Conservation (phyloP, 352 stramenopile genomes). For the Phytopythium cucurbitacearum region DNA sequence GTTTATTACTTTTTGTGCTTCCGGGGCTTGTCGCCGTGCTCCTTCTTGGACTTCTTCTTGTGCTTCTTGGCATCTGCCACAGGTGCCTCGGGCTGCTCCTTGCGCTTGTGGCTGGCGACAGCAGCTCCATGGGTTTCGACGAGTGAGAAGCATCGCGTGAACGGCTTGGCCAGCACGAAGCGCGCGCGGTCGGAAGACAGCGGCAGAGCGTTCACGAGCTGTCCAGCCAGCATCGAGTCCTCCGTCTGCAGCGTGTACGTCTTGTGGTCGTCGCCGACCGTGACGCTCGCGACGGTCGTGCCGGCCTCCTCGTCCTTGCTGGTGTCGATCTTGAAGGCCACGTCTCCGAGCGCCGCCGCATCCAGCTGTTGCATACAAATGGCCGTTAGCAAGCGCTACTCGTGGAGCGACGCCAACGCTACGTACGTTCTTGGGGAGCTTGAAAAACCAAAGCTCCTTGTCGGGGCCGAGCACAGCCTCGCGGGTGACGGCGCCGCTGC, state of each 20-base stretch:
- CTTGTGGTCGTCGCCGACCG: slow-evolving; percentile 29
- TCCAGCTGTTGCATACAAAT: slow-evolving; percentile 39
- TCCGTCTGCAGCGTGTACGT: slow-evolving; percentile 57
- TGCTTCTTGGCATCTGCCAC: slow-evolving; percentile 17
- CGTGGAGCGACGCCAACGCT: not conserved
- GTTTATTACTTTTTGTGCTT: slow-evolving; percentile 5
- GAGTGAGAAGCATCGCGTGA: slow-evolving; percentile 69
- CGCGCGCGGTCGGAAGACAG: slow-evolving; percentile 45
- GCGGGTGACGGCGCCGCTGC: slow-evolving; percentile 50
- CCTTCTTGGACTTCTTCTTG: slow-evolving; percentile 22
- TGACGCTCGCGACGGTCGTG: slow-evolving; percentile 36
- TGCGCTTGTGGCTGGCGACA: slow-evolving; percentile 10
- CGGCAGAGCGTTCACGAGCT: slow-evolving; percentile 76
- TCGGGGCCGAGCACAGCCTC: slow-evolving; percentile 60
- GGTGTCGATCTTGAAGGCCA: slow-evolving; percentile 56
- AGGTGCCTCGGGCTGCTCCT: slow-evolving; percentile 4
- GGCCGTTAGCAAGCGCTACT: not conserved
- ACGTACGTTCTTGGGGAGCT: slow-evolving; percentile 78
- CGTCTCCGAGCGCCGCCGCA: slow-evolving; percentile 58
- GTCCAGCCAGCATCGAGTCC: slow-evolving; percentile 55
- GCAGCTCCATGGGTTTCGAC: slow-evolving; percentile 37
- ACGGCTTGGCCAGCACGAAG: slow-evolving; percentile 69
- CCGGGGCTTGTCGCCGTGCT: slow-evolving; percentile 14
- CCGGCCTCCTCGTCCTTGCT: slow-evolving; percentile 23
- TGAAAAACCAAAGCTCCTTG: slow-evolving; percentile 86